Base-by-base conservation (phyloP, 306 rosid genomes). In the Inga oerstediana region DNA sequence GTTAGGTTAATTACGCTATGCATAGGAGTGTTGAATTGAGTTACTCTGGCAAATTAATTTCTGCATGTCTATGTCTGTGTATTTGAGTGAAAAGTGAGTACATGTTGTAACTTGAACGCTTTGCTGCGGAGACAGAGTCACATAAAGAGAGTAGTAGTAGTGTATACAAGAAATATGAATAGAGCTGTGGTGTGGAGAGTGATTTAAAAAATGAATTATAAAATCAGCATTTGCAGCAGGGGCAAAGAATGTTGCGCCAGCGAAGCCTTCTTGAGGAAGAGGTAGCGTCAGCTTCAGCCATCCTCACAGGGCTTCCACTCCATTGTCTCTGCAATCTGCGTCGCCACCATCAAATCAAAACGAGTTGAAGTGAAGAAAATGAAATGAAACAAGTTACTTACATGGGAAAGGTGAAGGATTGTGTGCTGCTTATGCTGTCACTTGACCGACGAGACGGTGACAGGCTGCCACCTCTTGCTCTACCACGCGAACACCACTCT, bases 221-320 rank as follows among this genome's bases (percentile, higher is more conserved):
- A 37, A 12, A 24, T 89, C 89, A 90, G 52, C 72, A 88, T 71
- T 75, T 77, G 79, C 91, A 89, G 82, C 94, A 93, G 65, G 74
- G 85, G 74, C 85, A 84, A n/a, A 70, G 82, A 3, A 84, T 73
- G 69, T 81, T 87, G 85, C 84, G 71, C 70, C 85, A 82, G 70
- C 49, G n/a, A 1, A 43, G 84, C 73, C 82, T 85, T 70, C 35
- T 85, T 8, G 83, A 43, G 82, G 62, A 83, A 32, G 59, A 72
- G 17, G n/a, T 58, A 45, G 24, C 80, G n/a, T 86, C 88, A 39
- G 89, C 88, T n/a, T 79, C 87, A 59, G 2, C 80, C 98, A 95
- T 95, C 80, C 94, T 87, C 81, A 80, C 93, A 0, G 98, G 98
- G 80, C 98, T 95, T 76, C 98, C 97, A 48, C 19, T 86, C 98